These are phyloP conservation scores for Globisporangium heterothallicum DNA, from an alignment of 352 stramenopile genomes.

Conservation along the genomic window DNA sequence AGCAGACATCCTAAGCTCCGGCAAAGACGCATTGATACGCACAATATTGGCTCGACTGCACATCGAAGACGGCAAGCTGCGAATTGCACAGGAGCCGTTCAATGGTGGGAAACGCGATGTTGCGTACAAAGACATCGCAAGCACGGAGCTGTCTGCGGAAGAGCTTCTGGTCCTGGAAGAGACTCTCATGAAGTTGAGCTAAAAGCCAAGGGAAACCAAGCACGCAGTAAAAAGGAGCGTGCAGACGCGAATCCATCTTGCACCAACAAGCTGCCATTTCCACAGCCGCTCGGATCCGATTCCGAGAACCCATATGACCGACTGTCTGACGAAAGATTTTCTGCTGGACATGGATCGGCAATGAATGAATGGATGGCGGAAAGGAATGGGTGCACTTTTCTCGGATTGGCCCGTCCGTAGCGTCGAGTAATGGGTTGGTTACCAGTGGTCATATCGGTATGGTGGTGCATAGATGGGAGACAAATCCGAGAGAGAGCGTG, in stretches of 20 bases:
- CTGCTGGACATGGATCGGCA: not conserved
- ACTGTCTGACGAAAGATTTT: no score
- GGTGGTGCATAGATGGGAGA: not conserved
- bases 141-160: slow-evolving; percentile 17
- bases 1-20: slow-evolving; percentile 12
- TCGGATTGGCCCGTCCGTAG: not conserved
- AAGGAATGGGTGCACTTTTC: not conserved
- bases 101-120: not conserved
- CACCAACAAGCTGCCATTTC: not conserved
- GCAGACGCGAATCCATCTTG: no score
- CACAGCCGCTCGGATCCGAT: no score
- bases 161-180: slow-evolving; percentile 22
- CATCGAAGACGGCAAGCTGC: slow-evolving; percentile 16
- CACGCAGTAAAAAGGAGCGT: no score
- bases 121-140: not conserved
- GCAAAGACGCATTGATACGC: slow-evolving; percentile 20
- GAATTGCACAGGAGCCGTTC: not conserved
- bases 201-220: no score
- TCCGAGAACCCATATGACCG: no score
- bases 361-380: not conserved
- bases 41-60: slow-evolving; percentile 16
- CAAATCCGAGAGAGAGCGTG: not conserved
- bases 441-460: no score
- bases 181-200: slow-evolving; percentile 15
- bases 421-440: not conserved